These are phyloP conservation scores for Trichoderma arundinaceum DNA, from an alignment of 2,329 filamentous ascomycete genomes.

Conservation along the genomic window DNA sequence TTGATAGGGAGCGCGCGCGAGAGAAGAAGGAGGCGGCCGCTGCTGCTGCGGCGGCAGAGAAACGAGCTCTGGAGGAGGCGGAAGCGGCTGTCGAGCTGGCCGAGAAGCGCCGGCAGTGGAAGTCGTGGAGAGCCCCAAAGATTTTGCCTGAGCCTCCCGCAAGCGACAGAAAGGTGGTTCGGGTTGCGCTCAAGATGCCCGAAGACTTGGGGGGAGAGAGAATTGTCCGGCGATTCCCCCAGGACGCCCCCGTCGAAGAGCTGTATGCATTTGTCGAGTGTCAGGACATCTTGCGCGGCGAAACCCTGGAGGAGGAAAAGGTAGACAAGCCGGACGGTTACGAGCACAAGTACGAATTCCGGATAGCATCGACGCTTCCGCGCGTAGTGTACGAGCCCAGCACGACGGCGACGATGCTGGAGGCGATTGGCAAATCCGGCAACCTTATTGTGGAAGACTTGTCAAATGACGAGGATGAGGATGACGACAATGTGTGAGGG, in stretches of 20 bases:
- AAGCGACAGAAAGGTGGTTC: constrained; percentile 69
- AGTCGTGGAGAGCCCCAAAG: constrained; percentile 73
- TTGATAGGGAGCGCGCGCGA: constrained; percentile 82
- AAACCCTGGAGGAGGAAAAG: constrained; percentile 45
- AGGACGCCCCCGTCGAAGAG: constrained; percentile 77
- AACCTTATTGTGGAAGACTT: constrained; percentile 85
- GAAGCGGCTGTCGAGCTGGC: constrained; percentile 62
- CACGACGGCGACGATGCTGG: constrained; percentile 67
- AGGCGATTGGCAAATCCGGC: constrained; percentile 79
- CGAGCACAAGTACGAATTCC: constrained; percentile 82
- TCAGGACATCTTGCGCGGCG: constrained; percentile 66
- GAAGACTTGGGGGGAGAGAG: constrained; percentile 67
- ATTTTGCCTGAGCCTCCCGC: constrained; percentile 71
- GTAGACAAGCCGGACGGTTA: constrained; percentile 65
- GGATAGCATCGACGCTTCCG: constrained; percentile 84
- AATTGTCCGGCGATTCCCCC: constrained; percentile 75
- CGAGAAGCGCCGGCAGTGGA: constrained; percentile 69
- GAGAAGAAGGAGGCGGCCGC: constrained; percentile 77
- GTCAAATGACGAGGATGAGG: constrained; percentile 45
- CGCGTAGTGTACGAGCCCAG: constrained; percentile 78
- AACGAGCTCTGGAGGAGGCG: constrained; percentile 63
- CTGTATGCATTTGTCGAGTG: constrained; percentile 97
- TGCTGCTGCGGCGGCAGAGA: constrained; percentile 70
- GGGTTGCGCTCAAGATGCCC: constrained; percentile 71
- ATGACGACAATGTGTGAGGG: constrained; percentile 39